Conservation (phyloP, 495 filamentous ascomycete genomes). For the Friedmanniomyces endolithicus region DNA sequence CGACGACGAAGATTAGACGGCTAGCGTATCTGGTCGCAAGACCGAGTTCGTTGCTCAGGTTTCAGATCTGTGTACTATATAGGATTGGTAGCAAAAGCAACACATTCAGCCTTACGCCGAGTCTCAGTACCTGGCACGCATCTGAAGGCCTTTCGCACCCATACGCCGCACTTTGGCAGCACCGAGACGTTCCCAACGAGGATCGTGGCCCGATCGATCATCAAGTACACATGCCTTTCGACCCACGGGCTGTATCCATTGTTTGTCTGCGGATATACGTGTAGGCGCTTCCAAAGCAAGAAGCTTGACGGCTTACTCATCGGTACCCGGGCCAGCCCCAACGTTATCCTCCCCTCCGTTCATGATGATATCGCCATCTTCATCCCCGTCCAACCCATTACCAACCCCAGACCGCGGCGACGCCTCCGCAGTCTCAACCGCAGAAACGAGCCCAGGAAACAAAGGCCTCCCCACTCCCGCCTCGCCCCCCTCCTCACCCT, state of each 20-base stretch:
- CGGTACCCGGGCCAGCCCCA: background rate
- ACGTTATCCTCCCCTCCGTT: background rate
- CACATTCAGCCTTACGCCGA: no score
- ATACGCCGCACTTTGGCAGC: no score
- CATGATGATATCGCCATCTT: background rate
- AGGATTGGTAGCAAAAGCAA: background rate
- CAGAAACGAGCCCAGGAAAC: conserved; percentile 16
- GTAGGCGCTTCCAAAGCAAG: no score
- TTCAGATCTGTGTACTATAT: background rate
- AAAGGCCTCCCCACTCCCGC: conserved; percentile 2
- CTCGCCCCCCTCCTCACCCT: conserved; percentile 17
- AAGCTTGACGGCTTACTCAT: background rate
- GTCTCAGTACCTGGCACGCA: no score
- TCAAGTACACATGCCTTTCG: no score
- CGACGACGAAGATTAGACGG: background rate
- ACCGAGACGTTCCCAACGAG: no score
- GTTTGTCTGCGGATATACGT: no score
- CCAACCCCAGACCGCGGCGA: background rate
- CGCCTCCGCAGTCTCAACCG: background rate
- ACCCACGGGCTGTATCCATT: no score
- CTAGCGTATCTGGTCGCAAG: background rate
- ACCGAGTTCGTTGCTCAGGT: background rate
- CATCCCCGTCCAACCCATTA: background rate
- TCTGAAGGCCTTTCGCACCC: background rate
- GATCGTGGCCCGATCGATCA: no score